Evolutionary conservation across 1,284 basidiomycete species (phyloP), one percentile per base, ranked within the genome.

Genomic region (Malassezia nana): DNA sequence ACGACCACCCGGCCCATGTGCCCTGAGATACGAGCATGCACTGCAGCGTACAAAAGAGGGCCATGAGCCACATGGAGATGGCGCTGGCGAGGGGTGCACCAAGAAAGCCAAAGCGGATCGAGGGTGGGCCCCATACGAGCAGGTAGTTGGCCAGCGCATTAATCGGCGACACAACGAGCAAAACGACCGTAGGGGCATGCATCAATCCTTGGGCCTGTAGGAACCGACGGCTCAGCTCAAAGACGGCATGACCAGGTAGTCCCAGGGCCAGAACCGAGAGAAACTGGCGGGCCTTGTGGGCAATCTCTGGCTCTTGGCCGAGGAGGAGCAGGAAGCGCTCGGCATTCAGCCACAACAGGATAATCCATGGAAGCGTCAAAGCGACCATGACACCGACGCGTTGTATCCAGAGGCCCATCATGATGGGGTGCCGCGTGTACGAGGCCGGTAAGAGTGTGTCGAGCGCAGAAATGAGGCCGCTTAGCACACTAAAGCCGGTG

Each of bases 51-150:
- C 55, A 57, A 13, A 75, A 74, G 38, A 9, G 83, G 18, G 66
- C 81, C 54, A 90, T 84, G 28, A 92, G 78, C 75, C 89, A 92
- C 78, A 89, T 88, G 3, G 86, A 87, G 55, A 92, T 80, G 0
- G 86, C 85, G 0, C 87, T 89, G 0, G 91, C 87, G 31, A 95
- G 79, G 0, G 92, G 91, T 2, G 91, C 91, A 8, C 92, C 92
- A 55, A 89, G 83, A 75, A 90, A 98, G 7, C 92, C 92, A 1
- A 96, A 78, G 15, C 86, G 58, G 30, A 69, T 56, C 6, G 51
- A 53, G 10, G 70, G 65, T 6, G 75, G 76, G 1, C 76, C 75
- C 69, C 71, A 75, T 10, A 77, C 88, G 12, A 98, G 81, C 1
- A 88, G 66, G 67, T 83, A 94, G 72, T 88, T 92, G 38, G 95